These are phyloP conservation scores for Ophiocordyceps robertsii DNA, from an alignment of 2,329 filamentous ascomycete genomes.

Conservation along the genomic window DNA sequence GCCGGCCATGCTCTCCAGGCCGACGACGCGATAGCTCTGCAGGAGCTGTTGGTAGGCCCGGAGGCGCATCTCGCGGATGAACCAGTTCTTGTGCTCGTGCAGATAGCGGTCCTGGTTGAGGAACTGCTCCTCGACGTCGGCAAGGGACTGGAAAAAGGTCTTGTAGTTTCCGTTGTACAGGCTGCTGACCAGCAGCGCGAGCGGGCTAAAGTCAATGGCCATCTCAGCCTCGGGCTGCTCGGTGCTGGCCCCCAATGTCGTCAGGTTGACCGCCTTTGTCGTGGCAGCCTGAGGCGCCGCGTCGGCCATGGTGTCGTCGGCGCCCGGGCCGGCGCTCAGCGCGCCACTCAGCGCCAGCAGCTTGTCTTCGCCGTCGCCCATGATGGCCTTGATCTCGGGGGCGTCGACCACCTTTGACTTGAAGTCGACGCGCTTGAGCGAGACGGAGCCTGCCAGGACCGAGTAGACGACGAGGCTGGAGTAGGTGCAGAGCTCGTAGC, in stretches of 20 bases:
- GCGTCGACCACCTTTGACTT: slow-evolving; percentile 98
- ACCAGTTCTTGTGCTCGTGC: slow-evolving; percentile 92
- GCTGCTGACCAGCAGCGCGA: slow-evolving; percentile 79
- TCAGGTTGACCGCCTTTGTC: slow-evolving; percentile 73
- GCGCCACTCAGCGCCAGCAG: slow-evolving; percentile 69
- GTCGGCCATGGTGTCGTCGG: slow-evolving; percentile 60
- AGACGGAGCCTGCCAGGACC: slow-evolving; percentile 85
- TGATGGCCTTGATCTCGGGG: slow-evolving; percentile 93
- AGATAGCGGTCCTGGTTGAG: slow-evolving; percentile 89
- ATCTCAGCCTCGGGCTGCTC: slow-evolving; percentile 68
- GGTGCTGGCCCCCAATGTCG: slow-evolving; percentile 59
- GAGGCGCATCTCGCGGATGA: slow-evolving; percentile 94
- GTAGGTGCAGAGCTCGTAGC: slow-evolving; percentile 96
- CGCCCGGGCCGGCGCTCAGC: slow-evolving; percentile 67
- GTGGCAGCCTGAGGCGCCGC: slow-evolving; percentile 34
- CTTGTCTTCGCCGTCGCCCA: slow-evolving; percentile 82
- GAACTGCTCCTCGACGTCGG: slow-evolving; percentile 85
- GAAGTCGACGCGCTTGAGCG: slow-evolving; percentile 94
- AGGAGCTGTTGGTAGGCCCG: slow-evolving; percentile 93
- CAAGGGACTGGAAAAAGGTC: slow-evolving; percentile 82
- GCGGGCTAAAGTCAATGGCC: slow-evolving; percentile 75
- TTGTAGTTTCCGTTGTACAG: slow-evolving; percentile 92
- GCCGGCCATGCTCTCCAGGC: slow-evolving; percentile 91
- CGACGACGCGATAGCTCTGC: slow-evolving; percentile 93
- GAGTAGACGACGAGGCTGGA: slow-evolving; percentile 90